phyloP scores from a whole-genome alignment of 148 eudicot genomes.

The Silene uniflora region DNA sequence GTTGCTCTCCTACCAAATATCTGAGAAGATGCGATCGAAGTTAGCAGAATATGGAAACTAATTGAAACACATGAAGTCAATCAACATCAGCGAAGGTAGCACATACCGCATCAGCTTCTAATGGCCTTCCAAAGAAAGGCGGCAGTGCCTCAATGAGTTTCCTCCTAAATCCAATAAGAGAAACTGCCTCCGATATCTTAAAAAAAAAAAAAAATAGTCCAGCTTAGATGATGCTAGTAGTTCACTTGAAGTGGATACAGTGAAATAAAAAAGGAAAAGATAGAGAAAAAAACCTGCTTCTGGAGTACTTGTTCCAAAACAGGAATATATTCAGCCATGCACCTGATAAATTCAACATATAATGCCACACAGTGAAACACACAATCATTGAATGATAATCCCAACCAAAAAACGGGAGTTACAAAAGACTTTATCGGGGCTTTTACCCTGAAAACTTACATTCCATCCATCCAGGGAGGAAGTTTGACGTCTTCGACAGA shows the following conservation, averaged over 20 bases:
- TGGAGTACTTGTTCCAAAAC: slow-evolving; percentile 64
- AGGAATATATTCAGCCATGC: slow-evolving; percentile 97
- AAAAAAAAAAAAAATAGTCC: slow-evolving; percentile 5
- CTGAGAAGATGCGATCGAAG: slow-evolving; percentile 37
- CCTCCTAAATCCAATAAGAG: slow-evolving; percentile 66
- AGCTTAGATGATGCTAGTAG: neutral
- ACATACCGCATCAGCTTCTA: slow-evolving; percentile 91
- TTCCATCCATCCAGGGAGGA: slow-evolving; percentile 82
- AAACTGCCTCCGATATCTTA: slow-evolving; percentile 73
- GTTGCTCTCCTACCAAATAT: slow-evolving; percentile 84
- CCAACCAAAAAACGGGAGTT: neutral
- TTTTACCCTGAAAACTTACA: slow-evolving; percentile 42
- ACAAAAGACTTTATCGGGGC: neutral
- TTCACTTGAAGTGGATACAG: neutral
- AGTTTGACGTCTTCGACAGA: slow-evolving; percentile 86
- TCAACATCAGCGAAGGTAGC: neutral
- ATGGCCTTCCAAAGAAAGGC: slow-evolving; percentile 66
- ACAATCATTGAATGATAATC: slow-evolving; percentile 1
- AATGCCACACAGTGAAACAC: slow-evolving; percentile 8
- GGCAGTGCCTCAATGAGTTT: slow-evolving; percentile 66
- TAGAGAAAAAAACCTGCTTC: slow-evolving; percentile 48
- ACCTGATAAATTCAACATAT: slow-evolving; percentile 38
- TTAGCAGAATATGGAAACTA: slow-evolving; percentile 11
- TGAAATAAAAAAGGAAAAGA: slow-evolving; percentile 1
- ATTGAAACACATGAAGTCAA: slow-evolving; percentile 2